A percentile compares a stretch with the other conserved stretches of the same genome.
Conservation (phyloP, 2,329 filamentous ascomycete genomes). For the Penicillium olsonii region DNA sequence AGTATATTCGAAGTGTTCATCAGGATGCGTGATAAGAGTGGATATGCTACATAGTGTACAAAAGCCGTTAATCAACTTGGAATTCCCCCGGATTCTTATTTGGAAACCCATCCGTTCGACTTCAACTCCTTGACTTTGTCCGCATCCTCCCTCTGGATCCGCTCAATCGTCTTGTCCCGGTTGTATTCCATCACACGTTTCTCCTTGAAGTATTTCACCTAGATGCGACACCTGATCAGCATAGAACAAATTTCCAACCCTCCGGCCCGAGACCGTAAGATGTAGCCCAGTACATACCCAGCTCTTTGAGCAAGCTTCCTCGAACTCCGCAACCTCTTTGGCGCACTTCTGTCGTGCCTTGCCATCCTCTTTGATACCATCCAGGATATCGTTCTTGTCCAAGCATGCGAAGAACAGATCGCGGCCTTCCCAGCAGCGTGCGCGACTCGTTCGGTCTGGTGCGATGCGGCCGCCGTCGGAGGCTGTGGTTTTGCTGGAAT, state of each 20-base stretch:
- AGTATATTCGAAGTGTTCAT: constrained; percentile 10
- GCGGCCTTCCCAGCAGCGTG: constrained; percentile 84
- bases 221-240: constrained; percentile 1
- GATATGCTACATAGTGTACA: constrained; percentile 34
- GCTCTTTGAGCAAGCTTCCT: constrained; percentile 80
- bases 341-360: constrained; percentile 61
- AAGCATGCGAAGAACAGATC: constrained; percentile 88
- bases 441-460: constrained; percentile 79
- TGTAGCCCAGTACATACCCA: constrained; percentile 67
- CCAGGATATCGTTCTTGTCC: constrained; percentile 77
- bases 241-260: too few species aligned
- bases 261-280: too few species aligned
- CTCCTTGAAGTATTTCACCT: constrained; percentile 98
- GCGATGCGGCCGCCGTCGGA: constrained; percentile 68
- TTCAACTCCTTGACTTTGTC: constrained; percentile 55
- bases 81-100: constrained; percentile 16
- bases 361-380: constrained; percentile 64
- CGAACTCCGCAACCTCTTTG: constrained; percentile 66
- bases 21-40: constrained; percentile 19
- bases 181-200: constrained; percentile 89
- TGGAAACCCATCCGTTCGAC: constrained; percentile 43
- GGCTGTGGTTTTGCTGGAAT: constrained; percentile 40
- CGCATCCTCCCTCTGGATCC: constrained; percentile 73
- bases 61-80: constrained; percentile 9
- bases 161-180: constrained; percentile 75